Percentiles rank a stretch among this genome's conserved stretches.
phyloP scores from a whole-genome alignment of 129 eudicot species.

The Pseudognaphalium luteoalbum region DNA sequence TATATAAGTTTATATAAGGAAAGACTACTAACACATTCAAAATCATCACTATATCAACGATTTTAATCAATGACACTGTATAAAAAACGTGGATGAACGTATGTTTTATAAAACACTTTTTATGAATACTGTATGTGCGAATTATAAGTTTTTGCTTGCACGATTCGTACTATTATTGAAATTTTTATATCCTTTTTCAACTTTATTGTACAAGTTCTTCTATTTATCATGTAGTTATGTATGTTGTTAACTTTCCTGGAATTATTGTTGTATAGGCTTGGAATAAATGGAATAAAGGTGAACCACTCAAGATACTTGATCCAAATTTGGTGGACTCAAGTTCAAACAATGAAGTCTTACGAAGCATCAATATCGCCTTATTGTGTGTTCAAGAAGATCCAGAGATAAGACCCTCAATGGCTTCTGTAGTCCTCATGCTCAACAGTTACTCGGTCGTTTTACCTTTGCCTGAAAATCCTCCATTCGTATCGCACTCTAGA shows the following conservation, averaged over 20 bases:
- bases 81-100: too few species aligned
- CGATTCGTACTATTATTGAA: neutral
- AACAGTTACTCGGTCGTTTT: slow-evolving; percentile 24
- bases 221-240: neutral
- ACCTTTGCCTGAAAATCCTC: slow-evolving; percentile 30
- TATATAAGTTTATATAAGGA: too few species aligned
- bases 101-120: too few species aligned
- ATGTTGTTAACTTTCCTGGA: neutral
- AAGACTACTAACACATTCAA: neutral
- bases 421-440: slow-evolving; percentile 29
- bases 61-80: too few species aligned
- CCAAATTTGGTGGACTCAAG: slow-evolving; percentile 5
- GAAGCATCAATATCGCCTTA: slow-evolving; percentile 27
- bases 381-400: slow-evolving; percentile 36
- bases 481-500: slow-evolving; percentile 8
- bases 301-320: slow-evolving; percentile 24
- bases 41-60: too few species aligned
- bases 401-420: slow-evolving; percentile 33
- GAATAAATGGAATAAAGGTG: slow-evolving; percentile 29
- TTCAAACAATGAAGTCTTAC: slow-evolving; percentile 19
- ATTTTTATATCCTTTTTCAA: too few species aligned
- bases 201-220: too few species aligned
- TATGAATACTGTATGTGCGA: too few species aligned
- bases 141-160: too few species aligned
- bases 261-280: slow-evolving; percentile 12